Percentiles rank a stretch among this genome's conserved stretches.
Conservation (phyloP, 2,329 filamentous ascomycete genomes). For the Beauveria sp. region DNA sequence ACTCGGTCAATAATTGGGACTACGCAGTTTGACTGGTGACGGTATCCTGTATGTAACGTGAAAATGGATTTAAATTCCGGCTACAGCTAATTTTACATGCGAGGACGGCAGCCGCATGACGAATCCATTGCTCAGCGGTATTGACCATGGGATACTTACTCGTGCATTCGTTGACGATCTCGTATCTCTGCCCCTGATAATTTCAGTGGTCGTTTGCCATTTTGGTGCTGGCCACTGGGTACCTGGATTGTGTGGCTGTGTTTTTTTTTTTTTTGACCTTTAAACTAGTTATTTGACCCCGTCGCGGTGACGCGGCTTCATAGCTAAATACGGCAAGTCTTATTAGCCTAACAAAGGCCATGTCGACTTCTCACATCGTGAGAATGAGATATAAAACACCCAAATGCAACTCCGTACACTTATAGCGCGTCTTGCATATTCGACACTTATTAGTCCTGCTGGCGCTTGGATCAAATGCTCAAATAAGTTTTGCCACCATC, state of each 20-base stretch:
- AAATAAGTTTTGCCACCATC: not conserved
- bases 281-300: not conserved
- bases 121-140: not conserved
- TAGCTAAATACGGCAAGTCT: not conserved
- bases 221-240: not conserved
- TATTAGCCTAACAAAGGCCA: not conserved
- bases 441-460: not conserved
- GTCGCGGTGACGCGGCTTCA: not conserved
- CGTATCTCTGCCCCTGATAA: not conserved
- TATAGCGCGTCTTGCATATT: not conserved
- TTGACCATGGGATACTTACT: not conserved
- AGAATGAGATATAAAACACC: not conserved
- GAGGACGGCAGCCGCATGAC: not conserved
- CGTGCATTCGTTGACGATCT: not conserved
- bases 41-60: not conserved
- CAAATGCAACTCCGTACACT: not conserved
- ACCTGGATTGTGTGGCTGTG: not conserved
- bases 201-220: not conserved
- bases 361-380: not conserved
- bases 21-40: not conserved
- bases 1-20: not conserved
- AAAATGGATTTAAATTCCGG: not conserved
- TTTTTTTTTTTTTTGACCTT: not conserved
- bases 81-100: not conserved
- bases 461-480: not conserved